Base-by-base conservation (phyloP, 495 filamentous ascomycete species). In the Hyaloscypha variabilis region DNA sequence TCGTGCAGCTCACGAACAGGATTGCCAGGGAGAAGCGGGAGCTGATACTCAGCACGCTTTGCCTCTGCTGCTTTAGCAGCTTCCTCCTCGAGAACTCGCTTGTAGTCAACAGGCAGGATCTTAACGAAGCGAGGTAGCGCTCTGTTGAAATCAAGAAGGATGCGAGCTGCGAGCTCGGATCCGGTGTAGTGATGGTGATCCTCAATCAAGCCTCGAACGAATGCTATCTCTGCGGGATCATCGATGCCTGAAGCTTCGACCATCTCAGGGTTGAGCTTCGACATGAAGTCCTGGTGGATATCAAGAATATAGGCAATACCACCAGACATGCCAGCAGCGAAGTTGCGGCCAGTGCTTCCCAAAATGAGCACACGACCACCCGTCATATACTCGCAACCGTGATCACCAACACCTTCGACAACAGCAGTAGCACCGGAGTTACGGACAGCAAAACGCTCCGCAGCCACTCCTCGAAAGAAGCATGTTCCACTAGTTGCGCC, bases 371-470 rank as follows among this genome's bases (percentile, higher is more conserved):
- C 87, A 74, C 96, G 92, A 73, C 95, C 95, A 73, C 95, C 95
- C 65, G 95, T 99, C 95, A 99, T 99, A 85, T 99, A 99, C 81
- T 99, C 95, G 74, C 94, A 98, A 55, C 94, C 93, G 74, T 99
- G 95, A 76, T 99, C 95, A 82, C 95, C 95, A 60, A 97, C 88
- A 78, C 96, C 95, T 79, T 99, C 95, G 68, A 98, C 94, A 68
- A 99, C 91, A 31, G 96, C 95, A 30, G 90, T 98, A 51, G 91
- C 95, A 75, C 95, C 95, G 0, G 96, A 98, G 82, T 99, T 99
- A 69, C 95, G 92, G 60, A 99, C 95, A 55, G 94, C 94, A 72
- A 99, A 99, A 69, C 95, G 92, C 83, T 99, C 95, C 31, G 95
- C 95, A 71, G 95, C 95, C 29, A 97, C 84, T 82, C 95, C 95